Evolutionary conservation across 2,329 filamentous ascomycete species (phyloP).

Genomic region (Dothidotthia symphoricarpi): DNA sequence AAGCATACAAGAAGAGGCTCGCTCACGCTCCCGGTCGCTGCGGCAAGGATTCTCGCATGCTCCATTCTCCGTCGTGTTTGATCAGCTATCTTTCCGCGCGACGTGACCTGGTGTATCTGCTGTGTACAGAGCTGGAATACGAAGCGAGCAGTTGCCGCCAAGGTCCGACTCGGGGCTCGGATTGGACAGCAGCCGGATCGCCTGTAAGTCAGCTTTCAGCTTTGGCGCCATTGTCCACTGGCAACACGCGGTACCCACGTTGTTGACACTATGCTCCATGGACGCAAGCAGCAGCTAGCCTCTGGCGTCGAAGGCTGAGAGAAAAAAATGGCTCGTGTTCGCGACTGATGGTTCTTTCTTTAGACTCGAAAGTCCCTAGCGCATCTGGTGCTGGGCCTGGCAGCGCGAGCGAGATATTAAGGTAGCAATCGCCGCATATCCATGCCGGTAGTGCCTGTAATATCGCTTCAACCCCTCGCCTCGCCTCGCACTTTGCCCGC

Average conservation of each 20-base stretch:
- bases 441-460: conserved; percentile 1
- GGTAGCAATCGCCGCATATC: not conserved
- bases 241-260: conserved; percentile 18
- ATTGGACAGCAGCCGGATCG: conserved; percentile 14
- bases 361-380: conserved; percentile 25
- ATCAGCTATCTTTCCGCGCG: no score
- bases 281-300: conserved; percentile 21
- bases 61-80: not conserved
- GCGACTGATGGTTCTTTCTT: conserved; percentile 26
- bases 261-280: conserved; percentile 21
- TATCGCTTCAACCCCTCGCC: conserved; percentile 1
- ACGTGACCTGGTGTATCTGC: no score
- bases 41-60: conserved; percentile 1
- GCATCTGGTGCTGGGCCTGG: conserved; percentile 9
- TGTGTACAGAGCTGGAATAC: no score
- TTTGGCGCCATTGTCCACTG: conserved; percentile 12
- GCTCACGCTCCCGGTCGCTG: conserved; percentile 5
- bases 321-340: conserved; percentile 18
- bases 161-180: no score
- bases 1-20: conserved; percentile 8
- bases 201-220: conserved; percentile 26
- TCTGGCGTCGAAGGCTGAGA: not conserved
- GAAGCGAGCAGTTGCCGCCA: no score
- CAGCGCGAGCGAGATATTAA: conserved; percentile 9
- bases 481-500: no score